phyloP scores from a whole-genome alignment of 495 filamentous ascomycete genomes.

The Penicillium argentinense region DNA sequence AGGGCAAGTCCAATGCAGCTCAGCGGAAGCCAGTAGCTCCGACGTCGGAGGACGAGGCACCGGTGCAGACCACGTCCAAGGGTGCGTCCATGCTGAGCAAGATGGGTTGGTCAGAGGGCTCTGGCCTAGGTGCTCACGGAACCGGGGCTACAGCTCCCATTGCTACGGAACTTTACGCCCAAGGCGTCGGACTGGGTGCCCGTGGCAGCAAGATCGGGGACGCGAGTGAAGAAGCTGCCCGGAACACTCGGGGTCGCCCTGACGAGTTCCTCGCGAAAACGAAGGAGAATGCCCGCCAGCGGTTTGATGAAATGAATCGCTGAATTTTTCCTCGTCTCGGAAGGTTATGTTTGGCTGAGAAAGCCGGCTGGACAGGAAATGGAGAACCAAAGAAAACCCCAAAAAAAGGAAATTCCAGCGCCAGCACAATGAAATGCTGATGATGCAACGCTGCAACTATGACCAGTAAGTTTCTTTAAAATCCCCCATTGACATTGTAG shows the following conservation, averaged over 20 bases:
- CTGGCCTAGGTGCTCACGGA: slow-evolving; percentile 78
- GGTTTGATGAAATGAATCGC: slow-evolving; percentile 64
- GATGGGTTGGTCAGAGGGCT: slow-evolving; percentile 85
- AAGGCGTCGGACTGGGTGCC: slow-evolving; percentile 83
- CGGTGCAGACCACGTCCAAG: slow-evolving; percentile 61
- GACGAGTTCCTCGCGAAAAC: slow-evolving; percentile 76
- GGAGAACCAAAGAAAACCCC: too few species aligned
- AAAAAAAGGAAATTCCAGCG: too few species aligned
- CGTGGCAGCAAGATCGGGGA: slow-evolving; percentile 82
- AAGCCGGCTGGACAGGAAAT: too few species aligned
- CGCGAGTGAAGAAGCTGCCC: slow-evolving; percentile 73
- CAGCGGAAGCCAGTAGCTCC: slow-evolving; percentile 29
- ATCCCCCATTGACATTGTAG: slow-evolving; percentile 1
- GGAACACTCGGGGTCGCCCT: slow-evolving; percentile 68
- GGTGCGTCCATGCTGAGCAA: slow-evolving; percentile 82
- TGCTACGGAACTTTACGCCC: slow-evolving; percentile 72
- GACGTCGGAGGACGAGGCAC: slow-evolving; percentile 33
- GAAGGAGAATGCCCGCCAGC: slow-evolving; percentile 74
- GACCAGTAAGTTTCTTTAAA: too few species aligned
- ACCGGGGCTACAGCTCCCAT: slow-evolving; percentile 77
- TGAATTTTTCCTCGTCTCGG: slow-evolving; percentile 3
- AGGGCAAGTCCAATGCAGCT: slow-evolving; percentile 51
- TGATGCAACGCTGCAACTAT: too few species aligned
- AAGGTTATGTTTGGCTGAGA: too few species aligned
- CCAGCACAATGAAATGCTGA: too few species aligned